phyloP scores from a whole-genome alignment of 331 rosid species.

The Cucumis variabilis region DNA sequence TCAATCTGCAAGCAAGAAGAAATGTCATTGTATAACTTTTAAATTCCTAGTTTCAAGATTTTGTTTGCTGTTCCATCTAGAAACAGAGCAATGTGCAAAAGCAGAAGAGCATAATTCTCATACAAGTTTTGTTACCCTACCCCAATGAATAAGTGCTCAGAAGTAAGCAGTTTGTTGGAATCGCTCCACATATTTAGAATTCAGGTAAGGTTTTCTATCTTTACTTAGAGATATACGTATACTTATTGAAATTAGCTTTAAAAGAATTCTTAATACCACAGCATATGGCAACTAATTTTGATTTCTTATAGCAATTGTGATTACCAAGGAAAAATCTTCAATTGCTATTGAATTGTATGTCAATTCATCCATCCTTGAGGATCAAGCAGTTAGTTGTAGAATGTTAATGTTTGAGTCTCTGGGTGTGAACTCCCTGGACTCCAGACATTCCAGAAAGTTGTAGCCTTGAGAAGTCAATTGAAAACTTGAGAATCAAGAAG shows the following conservation, averaged over 20 bases:
- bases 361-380: not conserved
- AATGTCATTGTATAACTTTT: not conserved
- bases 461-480: not conserved
- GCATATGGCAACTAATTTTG: not conserved
- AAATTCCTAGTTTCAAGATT: not conserved
- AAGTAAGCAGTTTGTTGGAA: not conserved
- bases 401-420: not conserved
- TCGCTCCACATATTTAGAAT: not conserved
- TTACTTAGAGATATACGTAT: not conserved
- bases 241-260: not conserved
- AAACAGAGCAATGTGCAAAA: not conserved
- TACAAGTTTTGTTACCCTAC: not conserved
- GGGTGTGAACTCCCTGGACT: not conserved
- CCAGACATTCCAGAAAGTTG: not conserved
- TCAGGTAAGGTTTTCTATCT: not conserved
- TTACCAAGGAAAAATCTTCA: not conserved
- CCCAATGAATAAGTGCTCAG: not conserved
- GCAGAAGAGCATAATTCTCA: not conserved
- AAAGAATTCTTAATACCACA: not conserved
- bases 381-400: not conserved
- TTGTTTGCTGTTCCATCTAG: not conserved
- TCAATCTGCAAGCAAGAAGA: conserved; percentile 16
- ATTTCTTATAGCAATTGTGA: not conserved
- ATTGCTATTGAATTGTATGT: not conserved
- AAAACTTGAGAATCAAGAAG: not conserved